Evolutionary conservation across 1,284 basidiomycete genomes (phyloP), one percentile per base, ranked within the genome.

Genomic region (Leccinum griseonigrum): DNA sequence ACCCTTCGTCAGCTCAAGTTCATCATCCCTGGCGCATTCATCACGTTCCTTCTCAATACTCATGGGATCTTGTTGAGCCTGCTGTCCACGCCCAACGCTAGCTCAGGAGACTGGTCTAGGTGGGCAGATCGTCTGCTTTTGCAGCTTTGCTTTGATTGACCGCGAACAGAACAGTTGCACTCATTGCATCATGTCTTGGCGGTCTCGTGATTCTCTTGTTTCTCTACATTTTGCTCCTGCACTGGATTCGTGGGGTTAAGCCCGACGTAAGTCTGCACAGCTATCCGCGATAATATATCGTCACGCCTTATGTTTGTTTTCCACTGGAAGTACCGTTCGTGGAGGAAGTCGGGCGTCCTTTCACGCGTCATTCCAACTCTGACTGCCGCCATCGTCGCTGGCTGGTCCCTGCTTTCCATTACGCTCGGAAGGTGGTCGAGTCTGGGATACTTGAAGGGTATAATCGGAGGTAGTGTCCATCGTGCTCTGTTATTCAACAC

Each of bases 1-100:
- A 83, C 84, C 1, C 72, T 84, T 59, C 80, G 82, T 59, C 88
- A 91, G 76, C 80, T 91, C 69, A 89, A 90, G 70, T 85, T 91
- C 60, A 84, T 90, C 51, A 69, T 90, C 16, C 88, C 90, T 14
- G 90, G 90, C 13, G 86, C 78, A 6, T 70, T 76, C 51, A 67
- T 85, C 67, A 89, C 87, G 2, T 87, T 84, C 69, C 82, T 83
- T 67, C 76, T 90, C 29, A 79, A 81, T 43, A 86, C 85, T 11
- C 73, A 82, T 32, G 74, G 78, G 38, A 76, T 83, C 60, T 79
- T 90, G 58, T 78, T 79, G 68, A 71, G 68, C 32, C 72, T 86
- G 22, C 73, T 79, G 54, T 67, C 64, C 26, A 52, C 64, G 4
- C 60, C 75, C 16, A 76, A 74, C 5, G 18, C 64, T 36, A 13